Evolutionary conservation across 129 eudicot species (phyloP), one percentile per base, ranked within the genome.

Genomic region (Apium graveolens): DNA sequence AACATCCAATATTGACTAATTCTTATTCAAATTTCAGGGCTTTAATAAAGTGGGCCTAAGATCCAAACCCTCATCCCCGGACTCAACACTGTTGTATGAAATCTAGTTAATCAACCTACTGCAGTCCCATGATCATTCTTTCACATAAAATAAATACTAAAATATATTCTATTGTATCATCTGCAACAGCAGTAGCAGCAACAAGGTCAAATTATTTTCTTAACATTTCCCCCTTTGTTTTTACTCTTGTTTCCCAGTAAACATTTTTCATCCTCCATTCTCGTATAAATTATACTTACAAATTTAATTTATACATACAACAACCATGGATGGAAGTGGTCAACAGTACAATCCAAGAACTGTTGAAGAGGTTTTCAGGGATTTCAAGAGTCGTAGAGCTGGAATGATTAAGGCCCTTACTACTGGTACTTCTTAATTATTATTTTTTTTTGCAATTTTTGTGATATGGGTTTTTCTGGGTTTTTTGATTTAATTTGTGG

Each of bases 371-470:
- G 97, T 91, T 57, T 91, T 89, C 82, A 86, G 89, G 86, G 94
- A 91, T 87, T 89, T 85, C 82, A 91, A 91, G 81, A 91, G 91
- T 27, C 87, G 97, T 26, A 81, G 90, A 44, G 80, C 89, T 76
- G 97, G 92, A 53, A 46, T 91, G 38, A 89, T 91, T 81, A 89
- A 86, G 83, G 97, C 97, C 78, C 97, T 91, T 29, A 91, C 95
- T 42, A 78, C 91, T n/a, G 97, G 97, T 91, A 70, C 20, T 18
- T 70, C 2, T 3, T 2, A 0, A 8, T 35, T 42, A n/a, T 38
- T 34, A 2, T 8, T 35, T 38, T 17, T 42, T 70, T 21, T 18
- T 68, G 73, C 5, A 21, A 13, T 13, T 31, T 12, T 68, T 68
- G 48, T 32, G 3, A 31, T 16, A 20, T 68, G 35, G 70, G 17